Base-by-base conservation (phyloP, 495 filamentous ascomycete species). In the Chaetomidium leptoderma region DNA sequence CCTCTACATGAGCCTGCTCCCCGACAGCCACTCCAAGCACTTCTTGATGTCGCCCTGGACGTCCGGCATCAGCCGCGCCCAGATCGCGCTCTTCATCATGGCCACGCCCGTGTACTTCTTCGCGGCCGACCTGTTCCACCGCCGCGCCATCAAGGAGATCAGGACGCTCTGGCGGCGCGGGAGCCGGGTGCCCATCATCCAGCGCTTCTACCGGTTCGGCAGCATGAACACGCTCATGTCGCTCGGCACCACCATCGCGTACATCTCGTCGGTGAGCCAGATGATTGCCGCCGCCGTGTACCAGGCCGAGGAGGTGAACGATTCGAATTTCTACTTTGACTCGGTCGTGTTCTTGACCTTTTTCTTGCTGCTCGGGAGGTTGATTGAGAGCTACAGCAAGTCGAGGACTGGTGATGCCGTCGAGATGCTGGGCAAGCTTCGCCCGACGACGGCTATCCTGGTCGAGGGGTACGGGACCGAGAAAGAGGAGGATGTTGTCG, bases 191-290 rank as follows among this genome's bases (percentile, higher is more conserved):
- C 91, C 92, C 0, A 66, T 95, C 10, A 63, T 89, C 21, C 81
- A 85, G 55, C 77, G 93, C 17, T 91, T 97, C 62, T 92, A 91
- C 62, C 84, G 89, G 14, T 97, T 97, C 63, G 92, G 92, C 14
- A 96, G 91, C 72, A 97, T 97, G 92, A 95, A 96, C 64, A 84
- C 93, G 68, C 79, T 97, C 56, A 89, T 97, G 64, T 95, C 88
- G 10, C 76, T 92, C 14, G 92, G 93, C 9, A 96, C 93, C 0
- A 83, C 83, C 6, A 88, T 97, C 45, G 92, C 92, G 1, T 97
- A 97, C 65, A 76, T 95, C 63, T 82, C 89, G 0, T 95, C 90
- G 0, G 72, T 97, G 47, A 88, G 85, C 9, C 82, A 93, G 50
- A 77, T 97, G 55, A 86, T 87, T 24, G 79, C 87, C 39, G 85